Evolutionary conservation across 257 asterid species (phyloP).

Genomic region (Solanum chaucha): DNA sequence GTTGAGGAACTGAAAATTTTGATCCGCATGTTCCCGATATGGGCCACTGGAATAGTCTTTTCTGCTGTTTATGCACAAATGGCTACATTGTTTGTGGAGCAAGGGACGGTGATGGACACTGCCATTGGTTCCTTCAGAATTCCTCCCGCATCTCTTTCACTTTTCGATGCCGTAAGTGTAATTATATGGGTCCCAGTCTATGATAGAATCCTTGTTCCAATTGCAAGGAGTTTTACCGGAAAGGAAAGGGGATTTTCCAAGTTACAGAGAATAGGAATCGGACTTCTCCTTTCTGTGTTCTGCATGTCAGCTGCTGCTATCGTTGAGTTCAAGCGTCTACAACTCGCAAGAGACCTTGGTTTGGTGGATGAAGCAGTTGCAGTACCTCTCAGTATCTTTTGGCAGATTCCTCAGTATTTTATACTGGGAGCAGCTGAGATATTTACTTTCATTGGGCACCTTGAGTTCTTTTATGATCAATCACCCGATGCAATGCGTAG

Average conservation of each 20-base stretch:
- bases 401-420: not conserved
- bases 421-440: not conserved
- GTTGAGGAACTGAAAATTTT: not conserved
- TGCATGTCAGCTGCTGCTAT: not conserved
- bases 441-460: constrained; percentile 11
- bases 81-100: not conserved
- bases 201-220: not conserved
- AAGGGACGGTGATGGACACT: not conserved
- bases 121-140: not conserved
- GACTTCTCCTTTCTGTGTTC: not conserved
- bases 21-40: not conserved
- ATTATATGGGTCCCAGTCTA: not conserved
- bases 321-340: not conserved
- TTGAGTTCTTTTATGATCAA: constrained; percentile 84
- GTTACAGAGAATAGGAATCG: not conserved
- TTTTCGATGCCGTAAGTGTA: not conserved
- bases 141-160: not conserved
- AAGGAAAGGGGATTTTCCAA: not conserved
- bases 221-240: not conserved
- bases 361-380: not conserved
- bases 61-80: not conserved
- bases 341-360: not conserved
- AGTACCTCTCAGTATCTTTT: not conserved
- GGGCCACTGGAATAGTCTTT: not conserved
- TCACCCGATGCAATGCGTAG: constrained; percentile 99